Evolutionary conservation across 768 basidiomycete genomes (phyloP), one percentile per base, ranked within the genome.

Genomic region (Trametes cingulata): DNA sequence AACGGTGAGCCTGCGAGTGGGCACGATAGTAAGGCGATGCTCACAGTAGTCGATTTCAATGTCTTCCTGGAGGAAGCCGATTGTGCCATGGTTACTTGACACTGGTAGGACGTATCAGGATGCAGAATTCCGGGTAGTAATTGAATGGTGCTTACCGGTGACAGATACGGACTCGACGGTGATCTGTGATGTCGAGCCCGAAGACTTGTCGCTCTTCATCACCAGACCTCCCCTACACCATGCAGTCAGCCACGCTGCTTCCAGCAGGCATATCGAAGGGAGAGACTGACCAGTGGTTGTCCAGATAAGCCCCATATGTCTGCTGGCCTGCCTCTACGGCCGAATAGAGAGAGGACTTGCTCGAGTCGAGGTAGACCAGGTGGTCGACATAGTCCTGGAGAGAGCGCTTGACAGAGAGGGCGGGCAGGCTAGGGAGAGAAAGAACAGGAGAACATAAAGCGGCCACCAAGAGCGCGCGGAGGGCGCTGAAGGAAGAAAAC

Each of bases 401-500:
- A 8, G 42, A 40, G 45, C 61, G 61, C 27, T 52, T 52, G 4
- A 35, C 39, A 4, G 37, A 25, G 24, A 49, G 56, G 46, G 48
- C 47, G 19, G 56, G 36, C 45, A 33, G 45, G 51, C 37, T 17
- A 46, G 56, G 56, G 22, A 57, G 46, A 41, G 61, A 48, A 58
- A 53, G 47, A 39, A 42, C 51, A 35, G 61, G 42, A 62, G 56
- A 56, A 54, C 39, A 54, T 24, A 63, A 50, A 54, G 52, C 39
- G 17, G 47, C 52, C 36, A 58, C 29, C 47, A 58, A 63, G 39
- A 63, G 52, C 43, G 61, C 61, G 52, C 52, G 52, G 47, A 54
- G 56, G 29, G 61, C 56, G 56, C 55, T 15, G 56, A 51, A 63
- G 37, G 37, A 42, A 41, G 56, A 63, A 55, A 57, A 35, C 56